These are phyloP conservation scores for Liquidambar formosana DNA, from an alignment of 164 flowering plant species.

Conservation along the genomic window DNA sequence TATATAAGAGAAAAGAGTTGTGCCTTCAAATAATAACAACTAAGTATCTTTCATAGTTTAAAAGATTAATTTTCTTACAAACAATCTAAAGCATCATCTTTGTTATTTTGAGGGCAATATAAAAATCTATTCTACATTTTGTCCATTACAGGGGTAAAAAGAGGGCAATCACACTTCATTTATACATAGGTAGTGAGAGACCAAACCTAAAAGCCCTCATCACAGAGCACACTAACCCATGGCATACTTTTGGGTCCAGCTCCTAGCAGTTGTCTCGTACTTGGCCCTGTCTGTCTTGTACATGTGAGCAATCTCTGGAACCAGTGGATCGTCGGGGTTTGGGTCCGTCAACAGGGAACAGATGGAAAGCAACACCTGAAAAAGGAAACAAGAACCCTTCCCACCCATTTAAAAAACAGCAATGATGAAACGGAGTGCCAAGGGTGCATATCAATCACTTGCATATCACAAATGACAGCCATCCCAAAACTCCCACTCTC, in stretches of 20 bases:
- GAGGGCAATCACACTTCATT: slow-evolving; percentile 18
- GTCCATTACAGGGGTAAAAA: slow-evolving; percentile 11
- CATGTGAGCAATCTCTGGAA: slow-evolving; percentile 62
- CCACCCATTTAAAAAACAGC: slow-evolving; percentile 17
- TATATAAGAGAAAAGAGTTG: neutral
- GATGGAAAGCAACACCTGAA: slow-evolving; percentile 52
- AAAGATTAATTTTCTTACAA: neutral
- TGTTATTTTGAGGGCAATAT: neutral
- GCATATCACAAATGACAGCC: neutral
- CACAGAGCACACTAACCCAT: slow-evolving; percentile 35
- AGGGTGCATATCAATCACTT: neutral
- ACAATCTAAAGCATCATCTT: neutral
- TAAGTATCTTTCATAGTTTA: neutral
- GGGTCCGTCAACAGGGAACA: slow-evolving; percentile 58
- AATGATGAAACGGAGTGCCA: slow-evolving; percentile 1
- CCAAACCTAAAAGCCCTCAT: slow-evolving; percentile 6
- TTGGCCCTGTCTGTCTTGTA: slow-evolving; percentile 52
- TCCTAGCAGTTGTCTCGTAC: slow-evolving; percentile 53
- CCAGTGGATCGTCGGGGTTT: slow-evolving; percentile 57
- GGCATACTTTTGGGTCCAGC: slow-evolving; percentile 70
- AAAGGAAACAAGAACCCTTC: slow-evolving; percentile 3
- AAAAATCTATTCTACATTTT: slow-evolving; percentile 5
- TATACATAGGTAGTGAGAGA: slow-evolving; percentile 10
- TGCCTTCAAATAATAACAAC: neutral
- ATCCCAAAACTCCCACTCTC: neutral